Base-by-base conservation (phyloP, 257 asterid species). In the Gentiana macrophylla region DNA sequence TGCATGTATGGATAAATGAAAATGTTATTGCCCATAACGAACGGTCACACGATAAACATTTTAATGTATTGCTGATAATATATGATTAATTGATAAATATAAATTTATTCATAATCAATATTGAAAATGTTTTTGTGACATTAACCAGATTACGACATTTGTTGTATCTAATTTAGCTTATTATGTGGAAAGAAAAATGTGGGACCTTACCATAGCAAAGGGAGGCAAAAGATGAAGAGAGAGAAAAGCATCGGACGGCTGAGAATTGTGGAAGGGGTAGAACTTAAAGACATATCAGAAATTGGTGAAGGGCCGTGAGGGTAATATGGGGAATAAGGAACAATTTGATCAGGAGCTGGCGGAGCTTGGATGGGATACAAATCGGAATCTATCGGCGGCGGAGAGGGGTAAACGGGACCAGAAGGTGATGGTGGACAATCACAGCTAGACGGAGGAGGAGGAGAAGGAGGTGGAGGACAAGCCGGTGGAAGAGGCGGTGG, bases 261-360 rank as follows among this genome's bases (percentile, higher is more conserved):
- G 10, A 2, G 10, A 1, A 41, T 41, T 60, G 33, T 61, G 54
- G 62, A 48, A 50, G 50, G 59, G 24, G 51, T 52, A 63, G 91
- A 79, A 63, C 49, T 52, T 12, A 24, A 24, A 24, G 74, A 67
- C 24, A 3, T 52, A 24, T 62, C 35, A 3, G 64, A 5, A 52
- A 68, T 67, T 35, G 76, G 70, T n/a, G 94, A 81, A 1, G 86
- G 81, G 52, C 15, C 73, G 55, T 73, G 32, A 56, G 15, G 73
- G 69, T 77, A 77, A 52, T 3, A 77, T 2, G 95, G 95, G 45
- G 64, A 83, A 51, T 79, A 79, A 3, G 88, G 72, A 36, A 71
- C 64, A 55, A 79, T 66, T 2, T 82, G 86, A 52, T 72, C 75
- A 2, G 95, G 95, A 4, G 91, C 88, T 45, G 86, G 72, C 37